phyloP scores from a whole-genome alignment of 2,329 filamentous ascomycete genomes.

The Aphanocladium album region DNA sequence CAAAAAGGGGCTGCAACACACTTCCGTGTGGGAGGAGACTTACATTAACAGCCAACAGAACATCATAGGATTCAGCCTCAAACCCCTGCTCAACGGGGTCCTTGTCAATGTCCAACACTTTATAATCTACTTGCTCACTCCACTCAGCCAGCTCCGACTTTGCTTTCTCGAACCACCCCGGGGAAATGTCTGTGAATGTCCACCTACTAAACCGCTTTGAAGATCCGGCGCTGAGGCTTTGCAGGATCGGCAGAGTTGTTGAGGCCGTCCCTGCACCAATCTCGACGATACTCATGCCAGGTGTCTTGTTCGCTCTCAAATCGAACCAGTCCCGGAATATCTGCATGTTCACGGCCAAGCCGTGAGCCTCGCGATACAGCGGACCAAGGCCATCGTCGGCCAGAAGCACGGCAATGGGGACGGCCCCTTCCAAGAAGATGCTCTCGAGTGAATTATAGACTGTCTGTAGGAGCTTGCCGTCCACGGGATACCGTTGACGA shows the following conservation, averaged over 20 bases:
- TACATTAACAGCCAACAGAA: slow-evolving; percentile 27
- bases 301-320: background rate
- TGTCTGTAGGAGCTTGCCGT: too few relatives aligned
- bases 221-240: background rate
- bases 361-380: too few relatives aligned
- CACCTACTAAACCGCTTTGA: background rate
- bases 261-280: background rate
- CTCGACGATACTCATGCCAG: background rate
- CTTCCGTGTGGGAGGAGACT: too few relatives aligned
- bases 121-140: slow-evolving; percentile 19
- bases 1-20: too few relatives aligned
- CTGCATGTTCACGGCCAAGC: too few relatives aligned
- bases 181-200: slow-evolving; percentile 26
- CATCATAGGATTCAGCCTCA: slow-evolving; percentile 21
- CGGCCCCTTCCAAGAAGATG: too few relatives aligned
- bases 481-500: too few relatives aligned
- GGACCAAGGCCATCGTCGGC: too few relatives aligned
- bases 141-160: slow-evolving; percentile 17
- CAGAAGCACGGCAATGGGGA: too few relatives aligned
- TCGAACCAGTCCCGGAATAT: background rate
- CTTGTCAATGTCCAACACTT: slow-evolving; percentile 27
- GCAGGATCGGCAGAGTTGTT: background rate
- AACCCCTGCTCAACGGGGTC: slow-evolving; percentile 26
- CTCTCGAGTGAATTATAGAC: too few relatives aligned
- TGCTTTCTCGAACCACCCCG: slow-evolving; percentile 24